Base-by-base conservation (phyloP, 2,329 filamentous ascomycete species). In the Alternaria sp. region DNA sequence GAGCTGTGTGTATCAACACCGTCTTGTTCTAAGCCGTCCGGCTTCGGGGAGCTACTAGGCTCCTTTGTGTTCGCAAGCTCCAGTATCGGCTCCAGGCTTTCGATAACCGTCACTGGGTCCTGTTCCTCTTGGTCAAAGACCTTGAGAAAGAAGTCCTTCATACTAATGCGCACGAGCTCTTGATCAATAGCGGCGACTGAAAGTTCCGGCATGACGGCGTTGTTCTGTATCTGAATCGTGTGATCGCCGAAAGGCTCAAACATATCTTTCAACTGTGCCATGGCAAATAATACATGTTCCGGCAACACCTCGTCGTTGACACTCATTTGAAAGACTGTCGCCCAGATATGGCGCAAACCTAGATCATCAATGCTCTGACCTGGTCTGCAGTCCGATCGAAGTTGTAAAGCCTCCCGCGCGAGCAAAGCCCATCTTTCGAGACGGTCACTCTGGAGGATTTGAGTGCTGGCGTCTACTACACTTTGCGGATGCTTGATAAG, bases 71-170 rank as follows among this genome's bases (percentile, higher is more conserved):
- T 64, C 4, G 61, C 26, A 6, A 92, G 90, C 66, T 97, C 95
- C 6, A 99, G 84, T 10, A 99, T 92, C 5, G 96, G 96, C 74
- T 99, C 96, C 37, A 99, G 83, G 26, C 90, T 96, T 74, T 97
- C 94, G 62, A 99, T 97, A 20, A 97, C 88, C 6, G 90, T 87
- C 12, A 95, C 87, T 0, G 95, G 92, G 70, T 97, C 90, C 50
- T 90, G 89, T 62, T 90, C 87, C 61, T 96, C 91, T 41, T 94
- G 90, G 63, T 92, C 91, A 76, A 98, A 98, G 1, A 99, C 87
- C 41, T 90, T 92, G 55, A 94, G 86, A 79, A 99, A 98, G 78
- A 98, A 98, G 75, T 97, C 95, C 88, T 97, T 96, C 0, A 95
- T 98, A 14, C 93, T 97, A 33, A 98, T 86, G 72, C 94, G 94